Evolutionary conservation across 2,329 filamentous ascomycete species (phyloP).

Genomic region (Atkinsonella hypoxylon): DNA sequence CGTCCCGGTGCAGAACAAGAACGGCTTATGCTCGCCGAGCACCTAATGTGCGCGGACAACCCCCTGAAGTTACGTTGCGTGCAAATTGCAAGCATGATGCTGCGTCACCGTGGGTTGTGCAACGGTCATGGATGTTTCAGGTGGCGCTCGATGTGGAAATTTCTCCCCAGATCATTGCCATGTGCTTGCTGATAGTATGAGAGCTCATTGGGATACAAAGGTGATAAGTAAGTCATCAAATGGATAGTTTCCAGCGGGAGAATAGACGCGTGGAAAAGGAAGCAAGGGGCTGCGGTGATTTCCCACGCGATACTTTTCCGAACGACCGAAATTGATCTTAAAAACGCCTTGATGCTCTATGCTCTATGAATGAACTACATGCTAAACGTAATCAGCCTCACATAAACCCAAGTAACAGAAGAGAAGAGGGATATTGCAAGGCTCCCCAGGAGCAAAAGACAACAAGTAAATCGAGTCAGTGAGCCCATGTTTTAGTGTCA

Average conservation of each 20-base stretch:
- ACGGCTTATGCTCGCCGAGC: neutral
- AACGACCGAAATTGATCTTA: neutral
- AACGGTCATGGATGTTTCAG: conserved; percentile 1
- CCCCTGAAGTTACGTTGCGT: no score
- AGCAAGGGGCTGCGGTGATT: no score
- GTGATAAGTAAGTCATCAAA: neutral
- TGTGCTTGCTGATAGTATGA: neutral
- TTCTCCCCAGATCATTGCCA: conserved; percentile 3
- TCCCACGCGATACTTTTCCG: no score
- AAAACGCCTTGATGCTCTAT: conserved; percentile 3
- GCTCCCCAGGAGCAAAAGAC: neutral
- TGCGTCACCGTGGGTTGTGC: conserved; percentile 2
- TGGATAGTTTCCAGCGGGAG: neutral
- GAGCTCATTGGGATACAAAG: neutral
- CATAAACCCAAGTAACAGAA: neutral
- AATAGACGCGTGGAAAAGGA: neutral
- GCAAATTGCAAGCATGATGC: conserved; percentile 1
- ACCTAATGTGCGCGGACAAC: no score
- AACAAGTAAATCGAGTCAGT: neutral
- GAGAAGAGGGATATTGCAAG: neutral
- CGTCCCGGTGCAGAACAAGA: no score
- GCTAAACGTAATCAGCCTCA: neutral
- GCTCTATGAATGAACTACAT: neutral
- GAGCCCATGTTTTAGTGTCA: neutral
- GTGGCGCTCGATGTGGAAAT: neutral